Base-by-base conservation (phyloP, 2,329 filamentous ascomycete species). In the Fusarium mangiferae region DNA sequence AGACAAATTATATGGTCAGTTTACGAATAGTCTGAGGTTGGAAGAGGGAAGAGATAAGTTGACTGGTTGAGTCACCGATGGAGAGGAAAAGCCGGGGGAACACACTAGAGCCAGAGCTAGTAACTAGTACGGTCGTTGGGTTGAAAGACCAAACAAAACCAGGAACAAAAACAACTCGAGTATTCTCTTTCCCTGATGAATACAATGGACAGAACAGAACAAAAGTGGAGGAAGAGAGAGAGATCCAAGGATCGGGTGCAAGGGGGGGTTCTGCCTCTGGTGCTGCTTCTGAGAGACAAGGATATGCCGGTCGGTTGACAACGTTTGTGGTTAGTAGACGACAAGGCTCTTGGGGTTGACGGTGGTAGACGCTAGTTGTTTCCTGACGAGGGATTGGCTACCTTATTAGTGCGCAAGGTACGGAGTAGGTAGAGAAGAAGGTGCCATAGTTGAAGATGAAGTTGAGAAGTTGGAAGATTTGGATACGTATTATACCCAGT, bases 291-390 rank as follows among this genome's bases (percentile, higher is more conserved):
- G 24, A 49, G 56, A 62, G 44, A 41, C 71, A 67, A 61, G 75
- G 75, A 70, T 60, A 63, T 55, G 62, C 75, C 41, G 28, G 68
- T 38, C 75, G 71, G 75, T 57, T 55, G 67, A 75, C 58, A 66
- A 76, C 73, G 75, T 62, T 77, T 77, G 39, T 35, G 71, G 75
- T 59, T 76, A 77, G 75, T 74, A 76, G 73, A 49, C 41, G 41
- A 70, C 46, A 49, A 61, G 74, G 54, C 60, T 56, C 17, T 67
- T 22, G 46, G 46, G 41, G 64, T 65, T 57, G 67, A 70, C 57
- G 60, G 60, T 64, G 48, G 62, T 57, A 51, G 46, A 65, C 73
- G 66, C 75, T 77, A 76, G 57, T 66, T 62, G 55, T 46, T 64
- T 68, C 55, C 65, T 66, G 65, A 62, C 66, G 62, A 64, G 66